phyloP scores from a whole-genome alignment of 2,329 filamentous ascomycete species.

The Colletotrichum destructivum region DNA sequence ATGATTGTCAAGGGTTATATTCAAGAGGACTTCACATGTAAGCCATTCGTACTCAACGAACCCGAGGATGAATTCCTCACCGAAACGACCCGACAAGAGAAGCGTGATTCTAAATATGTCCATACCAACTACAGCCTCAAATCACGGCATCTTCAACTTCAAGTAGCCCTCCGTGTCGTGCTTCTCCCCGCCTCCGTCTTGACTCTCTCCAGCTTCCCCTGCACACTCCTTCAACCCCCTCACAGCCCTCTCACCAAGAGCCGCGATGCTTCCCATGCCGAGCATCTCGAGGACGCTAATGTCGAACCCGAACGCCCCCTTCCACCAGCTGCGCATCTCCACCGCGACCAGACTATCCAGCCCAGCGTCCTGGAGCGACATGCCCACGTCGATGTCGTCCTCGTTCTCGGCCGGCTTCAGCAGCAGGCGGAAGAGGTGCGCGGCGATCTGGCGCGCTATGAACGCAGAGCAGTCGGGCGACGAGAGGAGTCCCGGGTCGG shows the following conservation, averaged over 20 bases:
- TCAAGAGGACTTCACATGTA: not conserved
- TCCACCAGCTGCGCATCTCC: constrained; percentile 47
- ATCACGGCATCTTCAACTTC: constrained; percentile 34
- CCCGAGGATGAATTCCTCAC: too few relatives aligned
- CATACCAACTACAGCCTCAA: too few relatives aligned
- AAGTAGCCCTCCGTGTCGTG: constrained; percentile 25
- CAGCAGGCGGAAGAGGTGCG: constrained; percentile 41
- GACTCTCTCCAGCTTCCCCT: not conserved
- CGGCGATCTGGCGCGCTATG: constrained; percentile 41
- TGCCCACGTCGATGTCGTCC: constrained; percentile 3
- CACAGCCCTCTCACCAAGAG: constrained; percentile 35
- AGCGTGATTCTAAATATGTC: too few relatives aligned
- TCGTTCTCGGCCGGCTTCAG: constrained; percentile 45
- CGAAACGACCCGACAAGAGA: too few relatives aligned
- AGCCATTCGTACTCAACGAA: too few relatives aligned
- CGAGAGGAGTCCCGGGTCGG: constrained; percentile 4
- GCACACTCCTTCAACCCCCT: not conserved
- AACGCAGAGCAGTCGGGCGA: not conserved
- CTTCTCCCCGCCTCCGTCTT: not conserved
- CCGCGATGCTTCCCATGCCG: constrained; percentile 41
- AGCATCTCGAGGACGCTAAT: constrained; percentile 43
- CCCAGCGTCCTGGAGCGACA: constrained; percentile 36
- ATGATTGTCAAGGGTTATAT: too few relatives aligned
- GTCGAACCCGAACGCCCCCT: constrained; percentile 43
- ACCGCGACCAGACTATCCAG: constrained; percentile 46